phyloP scores from a whole-genome alignment of 371 early-diverging fungal genomes.

The Circinella minor region DNA sequence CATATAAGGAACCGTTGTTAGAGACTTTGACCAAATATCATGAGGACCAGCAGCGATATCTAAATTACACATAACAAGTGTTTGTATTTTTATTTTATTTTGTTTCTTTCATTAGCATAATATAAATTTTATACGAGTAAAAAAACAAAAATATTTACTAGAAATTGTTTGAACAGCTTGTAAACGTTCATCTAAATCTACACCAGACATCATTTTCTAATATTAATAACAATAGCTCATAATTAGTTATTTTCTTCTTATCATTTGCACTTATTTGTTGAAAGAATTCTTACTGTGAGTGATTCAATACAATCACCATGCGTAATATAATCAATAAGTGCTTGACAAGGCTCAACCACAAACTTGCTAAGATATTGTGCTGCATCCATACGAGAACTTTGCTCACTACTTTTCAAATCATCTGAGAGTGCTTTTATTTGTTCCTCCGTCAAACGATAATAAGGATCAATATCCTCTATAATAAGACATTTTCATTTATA shows the following conservation, averaged over 20 bases:
- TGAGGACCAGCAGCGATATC: slow-evolving; percentile 71
- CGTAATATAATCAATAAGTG: slow-evolving; percentile 48
- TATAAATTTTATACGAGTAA: no score
- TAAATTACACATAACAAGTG: slow-evolving; percentile 12
- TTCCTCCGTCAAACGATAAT: slow-evolving; percentile 22
- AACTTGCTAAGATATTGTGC: slow-evolving; percentile 47
- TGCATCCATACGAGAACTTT: slow-evolving; percentile 40
- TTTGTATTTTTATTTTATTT: neutral
- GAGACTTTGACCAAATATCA: slow-evolving; percentile 59
- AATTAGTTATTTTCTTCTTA: neutral
- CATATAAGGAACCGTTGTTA: slow-evolving; percentile 63
- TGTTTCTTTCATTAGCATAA: neutral
- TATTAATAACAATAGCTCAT: neutral
- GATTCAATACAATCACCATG: slow-evolving; percentile 52
- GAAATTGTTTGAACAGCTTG: slow-evolving; percentile 72
- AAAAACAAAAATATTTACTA: slow-evolving; percentile 41
- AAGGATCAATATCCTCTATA: slow-evolving; percentile 29
- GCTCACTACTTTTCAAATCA: slow-evolving; percentile 38
- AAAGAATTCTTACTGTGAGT: slow-evolving; percentile 34
- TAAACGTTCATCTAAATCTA: slow-evolving; percentile 66
- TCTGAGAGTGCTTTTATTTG: slow-evolving; percentile 21
- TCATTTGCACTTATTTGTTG: neutral
- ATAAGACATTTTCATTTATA: neutral
- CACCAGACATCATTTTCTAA: slow-evolving; percentile 30
- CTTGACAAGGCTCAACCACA: slow-evolving; percentile 54